phyloP scores from a whole-genome alignment of 441 rosid genomes.

The Eruca vesicaria region DNA sequence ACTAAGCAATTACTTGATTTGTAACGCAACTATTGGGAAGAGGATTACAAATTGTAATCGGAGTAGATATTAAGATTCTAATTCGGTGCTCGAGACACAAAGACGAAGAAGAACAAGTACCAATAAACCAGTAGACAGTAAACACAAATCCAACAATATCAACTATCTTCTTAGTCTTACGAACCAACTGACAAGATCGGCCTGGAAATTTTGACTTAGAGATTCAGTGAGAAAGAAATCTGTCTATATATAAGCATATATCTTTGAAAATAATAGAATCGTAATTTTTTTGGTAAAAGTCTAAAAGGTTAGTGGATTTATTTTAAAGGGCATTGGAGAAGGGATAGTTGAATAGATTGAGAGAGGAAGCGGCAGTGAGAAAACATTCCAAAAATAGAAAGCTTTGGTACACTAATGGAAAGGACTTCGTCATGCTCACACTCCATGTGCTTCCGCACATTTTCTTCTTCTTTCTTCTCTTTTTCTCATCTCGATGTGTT shows the following conservation, averaged over 20 bases:
- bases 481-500: constrained; percentile 15
- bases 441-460: constrained; percentile 23
- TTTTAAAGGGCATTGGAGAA: constrained; percentile 9
- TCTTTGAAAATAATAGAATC: neutral
- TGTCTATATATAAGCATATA: neutral
- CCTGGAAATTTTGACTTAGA: neutral
- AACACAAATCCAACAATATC: constrained; percentile 14
- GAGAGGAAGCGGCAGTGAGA: constrained; percentile 25
- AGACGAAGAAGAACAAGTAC: constrained; percentile 27
- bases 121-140: constrained; percentile 14
- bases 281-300: neutral
- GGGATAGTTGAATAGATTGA: neutral
- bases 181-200: constrained; percentile 10
- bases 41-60: neutral
- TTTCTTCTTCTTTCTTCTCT: neutral
- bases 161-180: neutral
- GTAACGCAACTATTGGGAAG: neutral
- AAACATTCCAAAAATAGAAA: constrained; percentile 32
- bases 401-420: constrained; percentile 2
- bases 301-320: neutral
- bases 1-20: neutral
- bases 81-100: constrained; percentile 11
- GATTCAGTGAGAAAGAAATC: constrained; percentile 26
- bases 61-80: neutral
- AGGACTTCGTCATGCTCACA: constrained; percentile 27